phyloP scores from a whole-genome alignment of 2,329 filamentous ascomycete species.

The Trichoderma guizhouense region DNA sequence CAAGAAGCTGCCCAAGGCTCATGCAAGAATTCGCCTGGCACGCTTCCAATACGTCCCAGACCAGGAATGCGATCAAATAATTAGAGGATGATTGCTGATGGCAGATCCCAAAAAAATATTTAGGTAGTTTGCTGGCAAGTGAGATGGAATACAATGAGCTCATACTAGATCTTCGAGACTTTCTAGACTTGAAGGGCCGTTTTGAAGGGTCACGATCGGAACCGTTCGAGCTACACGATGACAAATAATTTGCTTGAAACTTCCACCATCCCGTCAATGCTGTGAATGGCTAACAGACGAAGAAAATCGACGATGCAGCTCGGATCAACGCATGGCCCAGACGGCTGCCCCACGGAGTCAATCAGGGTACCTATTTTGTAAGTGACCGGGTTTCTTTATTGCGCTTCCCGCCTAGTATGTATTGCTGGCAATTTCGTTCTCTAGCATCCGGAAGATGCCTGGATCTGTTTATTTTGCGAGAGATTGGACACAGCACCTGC shows the following conservation, averaged over 20 bases:
- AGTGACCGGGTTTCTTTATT: background rate
- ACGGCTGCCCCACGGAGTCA: background rate
- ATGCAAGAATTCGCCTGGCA: background rate
- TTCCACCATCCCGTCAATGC: background rate
- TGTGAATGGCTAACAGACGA: background rate
- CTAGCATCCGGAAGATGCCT: background rate
- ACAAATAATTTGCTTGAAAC: background rate
- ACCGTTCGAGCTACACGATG: background rate
- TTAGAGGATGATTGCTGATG: background rate
- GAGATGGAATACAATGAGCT: background rate
- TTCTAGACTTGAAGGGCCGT: background rate
- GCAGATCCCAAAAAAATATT: background rate
- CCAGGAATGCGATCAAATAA: background rate
- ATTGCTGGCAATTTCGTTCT: background rate
- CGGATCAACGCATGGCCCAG: background rate
- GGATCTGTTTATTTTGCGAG: background rate
- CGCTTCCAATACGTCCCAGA: background rate
- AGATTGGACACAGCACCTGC: background rate
- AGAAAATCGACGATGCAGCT: background rate
- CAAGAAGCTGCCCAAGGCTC: background rate
- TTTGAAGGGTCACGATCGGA: background rate
- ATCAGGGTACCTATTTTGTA: background rate
- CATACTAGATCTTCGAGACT: background rate
- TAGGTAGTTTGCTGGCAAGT: background rate
- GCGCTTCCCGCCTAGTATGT: background rate